phyloP scores from a whole-genome alignment of 2,329 filamentous ascomycete species.

The Ophiostoma perfectum region DNA sequence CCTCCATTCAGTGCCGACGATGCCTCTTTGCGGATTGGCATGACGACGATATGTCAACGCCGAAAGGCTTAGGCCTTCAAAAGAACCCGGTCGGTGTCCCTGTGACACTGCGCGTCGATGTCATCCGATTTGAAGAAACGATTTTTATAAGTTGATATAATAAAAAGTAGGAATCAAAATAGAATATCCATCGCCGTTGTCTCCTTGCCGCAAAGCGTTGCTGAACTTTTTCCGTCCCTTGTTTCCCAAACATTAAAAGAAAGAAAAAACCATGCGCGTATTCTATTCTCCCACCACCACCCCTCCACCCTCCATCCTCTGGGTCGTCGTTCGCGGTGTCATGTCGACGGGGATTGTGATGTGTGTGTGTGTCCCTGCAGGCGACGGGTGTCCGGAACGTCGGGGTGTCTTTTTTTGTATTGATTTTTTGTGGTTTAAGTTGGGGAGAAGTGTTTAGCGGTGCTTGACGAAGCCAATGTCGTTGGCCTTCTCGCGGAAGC shows the following conservation, averaged over 20 bases:
- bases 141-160: constrained; percentile 7
- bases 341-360: not conserved
- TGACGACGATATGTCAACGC: too few relatives aligned
- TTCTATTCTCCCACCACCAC: constrained; percentile 6
- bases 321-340: not conserved
- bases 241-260: constrained; percentile 9
- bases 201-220: constrained; percentile 18
- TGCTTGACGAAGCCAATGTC: constrained; percentile 69
- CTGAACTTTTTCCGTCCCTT: constrained; percentile 12
- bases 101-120: too few relatives aligned
- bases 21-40: too few relatives aligned
- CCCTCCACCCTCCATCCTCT: constrained; percentile 2
- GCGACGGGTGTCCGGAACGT: not conserved
- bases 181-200: constrained; percentile 13
- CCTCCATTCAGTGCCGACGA: too few relatives aligned
- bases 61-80: too few relatives aligned
- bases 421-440: constrained; percentile 6
- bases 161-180: constrained; percentile 11
- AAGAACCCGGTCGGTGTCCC: too few relatives aligned
- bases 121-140: not conserved
- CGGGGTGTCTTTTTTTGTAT: constrained; percentile 12
- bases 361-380: constrained; percentile 2
- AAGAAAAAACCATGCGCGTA: constrained; percentile 3
- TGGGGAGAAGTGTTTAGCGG: constrained; percentile 17
- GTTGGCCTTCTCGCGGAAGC: constrained; percentile 68